These are phyloP conservation scores for Colletotrichum tropicale DNA, from an alignment of 2,329 filamentous ascomycete genomes.

Conservation along the genomic window DNA sequence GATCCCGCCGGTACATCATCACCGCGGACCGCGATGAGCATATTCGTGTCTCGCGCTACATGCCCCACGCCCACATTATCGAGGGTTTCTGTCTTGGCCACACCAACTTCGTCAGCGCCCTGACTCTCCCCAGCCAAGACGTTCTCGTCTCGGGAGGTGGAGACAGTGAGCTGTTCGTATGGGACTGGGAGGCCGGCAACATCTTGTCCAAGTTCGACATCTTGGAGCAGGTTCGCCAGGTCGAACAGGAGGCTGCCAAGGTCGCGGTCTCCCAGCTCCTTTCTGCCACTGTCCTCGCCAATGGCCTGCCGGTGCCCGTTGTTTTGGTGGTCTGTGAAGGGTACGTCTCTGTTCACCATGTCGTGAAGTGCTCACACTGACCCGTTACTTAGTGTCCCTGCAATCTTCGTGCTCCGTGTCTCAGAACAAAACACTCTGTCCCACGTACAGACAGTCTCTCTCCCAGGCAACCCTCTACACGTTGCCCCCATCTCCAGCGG, in stretches of 20 bases:
- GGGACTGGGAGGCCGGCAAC: conserved; percentile 74
- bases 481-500: conserved; percentile 34
- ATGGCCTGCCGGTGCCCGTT: conserved; percentile 11
- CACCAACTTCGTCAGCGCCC: conserved; percentile 78
- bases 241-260: conserved; percentile 38
- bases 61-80: conserved; percentile 85
- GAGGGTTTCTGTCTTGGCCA: conserved; percentile 91
- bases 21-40: conserved; percentile 70
- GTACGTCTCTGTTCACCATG: conserved; percentile 37
- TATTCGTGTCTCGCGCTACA: conserved; percentile 83
- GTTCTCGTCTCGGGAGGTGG: conserved; percentile 86
- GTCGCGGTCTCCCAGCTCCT: conserved; percentile 52
- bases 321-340: conserved; percentile 48
- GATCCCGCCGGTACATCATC: conserved; percentile 53
- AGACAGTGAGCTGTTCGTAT: conserved; percentile 78
- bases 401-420: conserved; percentile 70
- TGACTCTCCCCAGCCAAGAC: conserved; percentile 70
- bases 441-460: conserved; percentile 51
- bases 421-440: conserved; percentile 50
- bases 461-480: conserved; percentile 72
- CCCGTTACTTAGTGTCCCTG: conserved; percentile 51
- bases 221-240: conserved; percentile 36
- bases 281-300: conserved; percentile 28
- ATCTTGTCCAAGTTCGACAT: conserved; percentile 62
- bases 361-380: conserved; percentile 21